Base-by-base conservation (phyloP, 345 rosid genomes). In the Anacardium occidentale region DNA sequence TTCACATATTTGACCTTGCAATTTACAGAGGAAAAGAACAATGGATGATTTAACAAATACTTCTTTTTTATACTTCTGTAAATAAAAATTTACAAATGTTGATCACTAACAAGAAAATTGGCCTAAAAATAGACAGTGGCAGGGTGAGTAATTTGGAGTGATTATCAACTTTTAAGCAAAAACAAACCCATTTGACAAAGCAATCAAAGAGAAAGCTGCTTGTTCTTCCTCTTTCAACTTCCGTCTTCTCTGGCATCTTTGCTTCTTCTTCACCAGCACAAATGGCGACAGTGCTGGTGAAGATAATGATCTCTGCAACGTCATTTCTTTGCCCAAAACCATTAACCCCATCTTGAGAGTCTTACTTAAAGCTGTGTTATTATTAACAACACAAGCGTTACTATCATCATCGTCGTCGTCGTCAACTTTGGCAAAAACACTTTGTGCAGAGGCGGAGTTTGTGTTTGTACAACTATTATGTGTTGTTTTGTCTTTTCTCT, bases 131-230 rank as follows among this genome's bases (percentile, higher is more conserved):
- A 7, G 52, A 22, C 15, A 32, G 24, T 51, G 22, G 21, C 24
- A 29, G 66, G 58, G 18, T 37, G 42, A 5, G 42, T 37, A 1
- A 37, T 37, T 37, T 37, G 42, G 42, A 37, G 8, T 37, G 42
- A 37, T 37, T 37, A 37, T 37, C 8, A 37, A 6, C 9, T 37
- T 5, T 37, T 7, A 37, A 37, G 42, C 42, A 65, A 86, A 86
- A 78, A 86, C 87, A 52, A 85, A 79, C 73, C 81, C 88, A 56
- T 85, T 85, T 2, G 98, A 94, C 79, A 94, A 66, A 10, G 97
- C 94, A 83, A 94, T 68, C 57, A 94, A 74, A 68, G 84, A 86
- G 62, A 90, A 78, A 75, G 98, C 98, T 50, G 98, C 97, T 70
- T 85, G 89, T 75, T 94, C 94, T 76, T 88, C 94, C 78, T 91